Evolutionary conservation across 2,329 filamentous ascomycete genomes (phyloP).

Genomic region (Botrytis medusae): DNA sequence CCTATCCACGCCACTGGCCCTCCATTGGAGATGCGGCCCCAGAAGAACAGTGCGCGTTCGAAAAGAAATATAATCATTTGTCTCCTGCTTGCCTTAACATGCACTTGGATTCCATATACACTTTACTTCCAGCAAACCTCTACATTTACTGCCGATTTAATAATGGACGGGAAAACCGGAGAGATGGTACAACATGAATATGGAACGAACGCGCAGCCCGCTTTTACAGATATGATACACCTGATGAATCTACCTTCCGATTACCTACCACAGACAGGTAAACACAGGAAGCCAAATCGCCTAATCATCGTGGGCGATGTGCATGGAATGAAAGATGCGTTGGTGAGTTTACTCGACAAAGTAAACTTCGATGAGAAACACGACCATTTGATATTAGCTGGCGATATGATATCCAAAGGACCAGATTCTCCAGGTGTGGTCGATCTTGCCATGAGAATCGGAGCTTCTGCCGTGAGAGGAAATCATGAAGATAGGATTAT

Average conservation of each 20-base stretch:
- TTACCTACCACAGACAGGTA: slow-evolving; percentile 38
- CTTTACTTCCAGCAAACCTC: neutral
- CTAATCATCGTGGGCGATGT: slow-evolving; percentile 88
- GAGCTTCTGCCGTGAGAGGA: slow-evolving; percentile 80
- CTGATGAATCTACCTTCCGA: slow-evolving; percentile 35
- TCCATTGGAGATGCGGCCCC: slow-evolving; percentile 7
- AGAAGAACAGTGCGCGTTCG: neutral
- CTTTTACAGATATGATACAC: slow-evolving; percentile 35
- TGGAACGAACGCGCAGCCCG: slow-evolving; percentile 29
- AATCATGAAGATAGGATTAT: slow-evolving; percentile 91
- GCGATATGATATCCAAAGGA: slow-evolving; percentile 83
- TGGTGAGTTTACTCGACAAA: slow-evolving; percentile 65
- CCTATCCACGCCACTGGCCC: neutral
- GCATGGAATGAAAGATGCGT: slow-evolving; percentile 76
- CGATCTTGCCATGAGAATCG: slow-evolving; percentile 68
- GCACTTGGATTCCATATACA: slow-evolving; percentile 15
- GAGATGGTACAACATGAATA: slow-evolving; percentile 13
- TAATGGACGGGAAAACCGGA: neutral
- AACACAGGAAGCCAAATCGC: slow-evolving; percentile 50
- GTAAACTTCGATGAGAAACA: slow-evolving; percentile 58
- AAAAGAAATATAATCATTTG: slow-evolving; percentile 13
- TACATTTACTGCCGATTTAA: neutral
- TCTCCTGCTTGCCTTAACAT: slow-evolving; percentile 16
- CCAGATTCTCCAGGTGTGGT: slow-evolving; percentile 80
- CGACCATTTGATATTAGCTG: slow-evolving; percentile 75